phyloP scores from a whole-genome alignment of 495 filamentous ascomycete genomes.

The Neurospora sp. region DNA sequence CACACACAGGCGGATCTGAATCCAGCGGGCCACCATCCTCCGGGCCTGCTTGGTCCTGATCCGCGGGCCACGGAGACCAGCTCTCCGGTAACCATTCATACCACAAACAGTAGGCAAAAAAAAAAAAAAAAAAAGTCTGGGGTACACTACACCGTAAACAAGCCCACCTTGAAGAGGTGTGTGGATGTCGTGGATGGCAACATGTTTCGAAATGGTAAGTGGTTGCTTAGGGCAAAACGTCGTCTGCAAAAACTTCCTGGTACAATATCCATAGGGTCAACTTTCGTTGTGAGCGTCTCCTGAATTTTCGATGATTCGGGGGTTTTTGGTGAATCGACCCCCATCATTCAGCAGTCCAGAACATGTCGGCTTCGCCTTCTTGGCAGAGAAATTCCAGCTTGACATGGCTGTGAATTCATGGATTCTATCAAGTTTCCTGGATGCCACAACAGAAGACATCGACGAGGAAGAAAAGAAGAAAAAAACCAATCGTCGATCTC shows the following conservation, averaged over 20 bases:
- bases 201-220: not conserved
- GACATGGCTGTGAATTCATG: no score
- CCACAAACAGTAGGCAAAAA: not conserved
- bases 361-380: no score
- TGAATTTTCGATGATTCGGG: no score
- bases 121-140: not conserved
- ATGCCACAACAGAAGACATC: no score
- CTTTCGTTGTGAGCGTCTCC: no score
- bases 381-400: no score
- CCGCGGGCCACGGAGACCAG: not conserved
- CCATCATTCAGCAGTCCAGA: no score
- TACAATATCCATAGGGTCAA: no score
- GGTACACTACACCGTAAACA: not conserved
- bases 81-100: not conserved
- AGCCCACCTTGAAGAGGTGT: not conserved
- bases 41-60: not conserved
- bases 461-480: no score
- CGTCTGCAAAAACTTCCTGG: not conserved
- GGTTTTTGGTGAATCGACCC: no score
- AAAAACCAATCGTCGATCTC: no score
- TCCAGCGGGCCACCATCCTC: not conserved
- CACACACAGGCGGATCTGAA: not conserved
- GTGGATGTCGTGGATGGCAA: not conserved
- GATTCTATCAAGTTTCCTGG: no score
- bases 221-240: not conserved